Base-by-base conservation (phyloP, 495 filamentous ascomycete genomes). In the Xanthoparmelia taractica region DNA sequence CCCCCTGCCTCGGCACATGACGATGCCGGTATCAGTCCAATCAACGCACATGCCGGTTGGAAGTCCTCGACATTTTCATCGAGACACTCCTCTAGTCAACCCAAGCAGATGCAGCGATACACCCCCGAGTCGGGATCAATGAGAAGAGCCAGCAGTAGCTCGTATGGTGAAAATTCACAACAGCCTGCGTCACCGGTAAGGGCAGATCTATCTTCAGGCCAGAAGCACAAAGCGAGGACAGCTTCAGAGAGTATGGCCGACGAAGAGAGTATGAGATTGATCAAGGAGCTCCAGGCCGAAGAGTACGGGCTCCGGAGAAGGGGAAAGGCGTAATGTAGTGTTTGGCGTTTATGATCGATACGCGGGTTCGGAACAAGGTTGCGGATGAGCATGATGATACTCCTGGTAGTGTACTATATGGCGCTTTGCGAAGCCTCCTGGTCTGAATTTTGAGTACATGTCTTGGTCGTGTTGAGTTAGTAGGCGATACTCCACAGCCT, bases 301-400 rank as follows among this genome's bases (percentile, higher is more conserved):
- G 84, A 85, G 56, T 81, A 81, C 64, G 81, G 84, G 12, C 71
- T 87, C 63, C 74, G 84, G 60, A 77, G 79, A 76, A 81, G 60
- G 68, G 58, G 31, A 31, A 58, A 33, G 45, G 55, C 61, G 33
- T 58, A 50, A 58, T 50, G 12, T 63, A 33, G 18, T 45, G 58
- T 50, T 40, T 29, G 31, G 61, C 47, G 23, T 63, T 13, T n/a
- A 17, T 27, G 12, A 45, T 5, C 33, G 38, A 38, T 27, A n/a
- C n/a, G 56, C 33, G 18, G 41, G 37, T 50, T 52, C 47, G 45
- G 38, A 29, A 48, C 18, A n/a, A 20, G 38, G 27, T 58, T 36
- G 13, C 18, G 20, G 23, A 41, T 61, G 48, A 62, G 55, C 36
- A 25, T 56, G 12, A 57, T 34, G 50, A 43, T 41, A 56, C 2